Evolutionary conservation across 306 rosid genomes (phyloP), one percentile per base, ranked within the genome.

Genomic region (Quercus dentata): DNA sequence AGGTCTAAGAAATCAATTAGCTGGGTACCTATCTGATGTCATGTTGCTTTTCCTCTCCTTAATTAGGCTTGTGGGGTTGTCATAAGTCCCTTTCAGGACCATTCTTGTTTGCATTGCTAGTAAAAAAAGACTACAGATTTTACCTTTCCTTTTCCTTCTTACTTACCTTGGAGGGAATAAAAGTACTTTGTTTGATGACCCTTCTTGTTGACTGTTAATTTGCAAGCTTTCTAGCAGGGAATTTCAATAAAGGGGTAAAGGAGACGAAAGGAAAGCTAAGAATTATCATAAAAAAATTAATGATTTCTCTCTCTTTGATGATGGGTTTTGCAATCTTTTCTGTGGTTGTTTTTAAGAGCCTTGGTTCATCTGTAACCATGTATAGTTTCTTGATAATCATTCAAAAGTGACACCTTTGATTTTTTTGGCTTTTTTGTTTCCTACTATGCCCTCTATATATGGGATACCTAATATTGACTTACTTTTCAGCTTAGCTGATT

Each of bases 71-170:
- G 70, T 78, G 76, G 69, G 49, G 55, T 76, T 69, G 44, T 75
- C 77, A 63, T 69, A 86, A 65, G 82, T 87, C 89, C 74, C 85
- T 80, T 80, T 87, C 85, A 74, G 69, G 56, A 56, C 81, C 76
- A 80, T 78, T 77, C 61, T 54, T 61, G 67, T 82, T 74, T 84
- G 79, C 78, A 74, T 75, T 61, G 73, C 58, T 77, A 17, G 80
- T 62, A 58, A 82, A 82, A 59, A 73, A 85, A 20, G 89, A 72
- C 71, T 70, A 78, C 27, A 59, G 56, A 69, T 83, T 84, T 77
- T 52, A 71, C 82, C 83, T 84, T 82, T 57, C 82, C 85, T 76
- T 85, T 71, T 78, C 76, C 80, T 71, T 78, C 76, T 78, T 79
- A 81, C 78, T 58, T 58, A 64, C 78, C 79, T 56, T 76, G 57